Percentiles rank a stretch among this genome's conserved stretches.
Evolutionary conservation across 495 filamentous ascomycete genomes (phyloP).

Genomic region (Penicillium malachiteum): DNA sequence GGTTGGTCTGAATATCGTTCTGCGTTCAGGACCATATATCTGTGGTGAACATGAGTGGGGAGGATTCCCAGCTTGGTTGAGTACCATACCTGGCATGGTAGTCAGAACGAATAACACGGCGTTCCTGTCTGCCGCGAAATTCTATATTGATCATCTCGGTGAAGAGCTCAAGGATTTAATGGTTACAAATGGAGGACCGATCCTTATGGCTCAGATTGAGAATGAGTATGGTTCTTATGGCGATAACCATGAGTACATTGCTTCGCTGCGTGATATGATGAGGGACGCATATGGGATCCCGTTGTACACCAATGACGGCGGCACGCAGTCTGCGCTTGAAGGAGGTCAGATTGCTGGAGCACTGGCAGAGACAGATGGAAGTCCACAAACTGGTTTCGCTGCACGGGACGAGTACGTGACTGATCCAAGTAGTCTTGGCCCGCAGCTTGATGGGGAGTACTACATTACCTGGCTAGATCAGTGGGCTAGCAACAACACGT

Average conservation of each 20-base stretch:
- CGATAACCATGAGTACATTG: slow-evolving; percentile 37
- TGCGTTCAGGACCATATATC: slow-evolving; percentile 47
- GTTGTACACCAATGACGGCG: slow-evolving; percentile 50
- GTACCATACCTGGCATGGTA: slow-evolving; percentile 33
- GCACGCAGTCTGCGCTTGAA: slow-evolving; percentile 34
- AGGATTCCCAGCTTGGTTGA: slow-evolving; percentile 47
- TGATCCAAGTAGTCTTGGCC: slow-evolving; percentile 37
- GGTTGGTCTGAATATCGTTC: slow-evolving; percentile 38
- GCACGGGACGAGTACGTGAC: slow-evolving; percentile 40
- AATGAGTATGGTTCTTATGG: slow-evolving; percentile 52
- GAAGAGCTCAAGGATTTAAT: slow-evolving; percentile 30
- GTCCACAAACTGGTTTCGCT: slow-evolving; percentile 39
- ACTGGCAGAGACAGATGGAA: slow-evolving; percentile 45
- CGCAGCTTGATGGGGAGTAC: slow-evolving; percentile 47
- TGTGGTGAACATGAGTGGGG: slow-evolving; percentile 52
- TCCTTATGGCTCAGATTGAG: slow-evolving; percentile 50
- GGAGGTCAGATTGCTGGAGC: slow-evolving; percentile 42
- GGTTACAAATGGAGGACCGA: slow-evolving; percentile 40
- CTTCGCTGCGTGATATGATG: slow-evolving; percentile 36
- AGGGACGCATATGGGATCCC: slow-evolving; percentile 34
- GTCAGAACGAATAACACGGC: slow-evolving; percentile 36
- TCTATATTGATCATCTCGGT: slow-evolving; percentile 37
- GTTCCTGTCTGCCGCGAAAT: slow-evolving; percentile 36
- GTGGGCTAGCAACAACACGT: slow-evolving; percentile 35
- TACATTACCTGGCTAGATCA: slow-evolving; percentile 39